phyloP scores from a whole-genome alignment of 2,329 filamentous ascomycete genomes.

The Trichoderma sp. region DNA sequence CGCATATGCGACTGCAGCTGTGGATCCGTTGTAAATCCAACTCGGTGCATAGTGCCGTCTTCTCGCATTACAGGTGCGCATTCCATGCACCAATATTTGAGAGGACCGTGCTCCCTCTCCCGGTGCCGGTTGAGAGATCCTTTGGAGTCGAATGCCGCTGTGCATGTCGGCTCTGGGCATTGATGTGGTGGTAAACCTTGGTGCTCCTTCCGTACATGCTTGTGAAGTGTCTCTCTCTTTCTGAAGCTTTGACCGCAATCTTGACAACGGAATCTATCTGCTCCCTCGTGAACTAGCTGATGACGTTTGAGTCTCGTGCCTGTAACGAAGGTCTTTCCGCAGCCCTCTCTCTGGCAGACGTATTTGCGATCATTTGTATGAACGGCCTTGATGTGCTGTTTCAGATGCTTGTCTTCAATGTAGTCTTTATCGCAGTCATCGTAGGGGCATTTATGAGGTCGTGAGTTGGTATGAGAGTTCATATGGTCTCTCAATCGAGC shows the following conservation, averaged over 20 bases:
- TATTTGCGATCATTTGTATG: constrained; percentile 73
- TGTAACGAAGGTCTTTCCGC: constrained; percentile 79
- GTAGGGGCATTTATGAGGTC: constrained; percentile 73
- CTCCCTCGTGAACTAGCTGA: constrained; percentile 70
- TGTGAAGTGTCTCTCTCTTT: constrained; percentile 82
- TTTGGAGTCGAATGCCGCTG: constrained; percentile 71
- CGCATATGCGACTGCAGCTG: constrained; percentile 74
- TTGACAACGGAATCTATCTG: constrained; percentile 73
- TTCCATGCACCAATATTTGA: constrained; percentile 74
- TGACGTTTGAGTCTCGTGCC: constrained; percentile 77
- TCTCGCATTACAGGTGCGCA: constrained; percentile 54
- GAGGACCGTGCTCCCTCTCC: constrained; percentile 67
- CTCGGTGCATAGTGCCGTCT: constrained; percentile 43
- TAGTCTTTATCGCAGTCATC: constrained; percentile 79
- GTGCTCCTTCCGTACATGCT: constrained; percentile 78
- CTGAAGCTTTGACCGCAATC: constrained; percentile 79
- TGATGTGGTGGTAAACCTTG: constrained; percentile 69
- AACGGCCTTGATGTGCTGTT: constrained; percentile 79
- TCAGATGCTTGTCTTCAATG: constrained; percentile 81
- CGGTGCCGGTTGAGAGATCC: constrained; percentile 71
- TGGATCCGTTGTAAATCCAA: constrained; percentile 70
- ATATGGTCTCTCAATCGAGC: constrained; percentile 78
- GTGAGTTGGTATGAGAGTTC: constrained; percentile 81
- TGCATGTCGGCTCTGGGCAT: constrained; percentile 65
- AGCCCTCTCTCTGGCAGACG: constrained; percentile 69